Percentiles rank a stretch among this genome's conserved stretches.
These are phyloP conservation scores for Mollisia scopiformis DNA, from an alignment of 2,329 filamentous ascomycete genomes.

Conservation along the genomic window DNA sequence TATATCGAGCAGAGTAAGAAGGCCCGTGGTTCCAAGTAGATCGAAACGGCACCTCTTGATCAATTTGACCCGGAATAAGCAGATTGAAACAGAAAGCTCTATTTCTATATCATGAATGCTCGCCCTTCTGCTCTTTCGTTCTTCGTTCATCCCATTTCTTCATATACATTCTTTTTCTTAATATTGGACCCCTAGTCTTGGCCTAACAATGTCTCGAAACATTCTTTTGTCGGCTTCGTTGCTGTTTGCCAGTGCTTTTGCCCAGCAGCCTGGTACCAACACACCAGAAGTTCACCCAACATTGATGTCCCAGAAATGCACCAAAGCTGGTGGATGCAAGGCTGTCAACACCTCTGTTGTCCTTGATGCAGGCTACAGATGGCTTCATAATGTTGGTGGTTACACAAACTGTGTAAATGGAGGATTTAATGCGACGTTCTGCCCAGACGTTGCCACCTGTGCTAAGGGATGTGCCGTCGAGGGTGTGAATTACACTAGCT, in stretches of 20 bases:
- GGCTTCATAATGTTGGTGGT: slow-evolving; percentile 35
- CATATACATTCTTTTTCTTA: neutral
- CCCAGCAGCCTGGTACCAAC: slow-evolving; percentile 16
- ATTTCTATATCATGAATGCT: neutral
- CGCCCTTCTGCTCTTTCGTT: neutral
- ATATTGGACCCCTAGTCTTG: neutral
- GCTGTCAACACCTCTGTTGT: slow-evolving; percentile 52
- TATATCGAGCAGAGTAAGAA: neutral
- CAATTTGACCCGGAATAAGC: neutral
- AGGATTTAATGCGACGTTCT: slow-evolving; percentile 44
- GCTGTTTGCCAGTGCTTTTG: slow-evolving; percentile 8
- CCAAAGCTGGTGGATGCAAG: slow-evolving; percentile 50
- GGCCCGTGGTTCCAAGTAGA: neutral
- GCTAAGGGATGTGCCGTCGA: slow-evolving; percentile 57
- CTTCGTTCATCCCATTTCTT: neutral
- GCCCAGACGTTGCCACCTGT: slow-evolving; percentile 52
- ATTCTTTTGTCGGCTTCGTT: neutral
- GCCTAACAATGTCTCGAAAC: neutral
- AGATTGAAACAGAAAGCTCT: neutral
- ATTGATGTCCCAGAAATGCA: slow-evolving; percentile 55
- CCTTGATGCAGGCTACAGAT: slow-evolving; percentile 50
- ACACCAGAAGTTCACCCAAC: slow-evolving; percentile 50
- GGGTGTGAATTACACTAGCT: slow-evolving; percentile 51
- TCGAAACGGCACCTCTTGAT: neutral
- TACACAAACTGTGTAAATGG: slow-evolving; percentile 35